Evolutionary conservation across 176 grass and related monocot species (phyloP).

Genomic region (Aegilops umbellulata): DNA sequence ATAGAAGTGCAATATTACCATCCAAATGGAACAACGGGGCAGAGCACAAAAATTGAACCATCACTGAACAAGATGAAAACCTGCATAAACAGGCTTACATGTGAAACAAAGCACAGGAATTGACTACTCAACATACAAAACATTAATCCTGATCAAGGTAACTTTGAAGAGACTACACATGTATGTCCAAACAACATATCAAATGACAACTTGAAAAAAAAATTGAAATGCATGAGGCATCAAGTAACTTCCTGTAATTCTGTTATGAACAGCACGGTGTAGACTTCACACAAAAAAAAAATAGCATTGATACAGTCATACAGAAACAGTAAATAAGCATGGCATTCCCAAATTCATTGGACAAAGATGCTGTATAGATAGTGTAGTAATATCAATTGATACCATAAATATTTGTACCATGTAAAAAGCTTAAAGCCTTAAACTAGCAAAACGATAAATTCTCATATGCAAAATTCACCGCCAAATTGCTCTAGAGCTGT

Average conservation of each 20-base stretch:
- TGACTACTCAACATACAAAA: not conserved
- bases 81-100: conserved; percentile 47
- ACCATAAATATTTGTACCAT: not conserved
- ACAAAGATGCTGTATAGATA: not conserved
- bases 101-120: conserved; percentile 27
- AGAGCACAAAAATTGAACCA: conserved; percentile 86
- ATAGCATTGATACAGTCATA: not conserved
- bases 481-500: conserved; percentile 3
- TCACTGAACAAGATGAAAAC: conserved; percentile 90
- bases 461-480: not conserved
- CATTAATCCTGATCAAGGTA: conserved; percentile 9
- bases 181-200: not conserved
- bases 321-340: not conserved
- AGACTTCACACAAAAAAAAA: not conserved
- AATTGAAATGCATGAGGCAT: conserved; percentile 2
- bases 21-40: conserved; percentile 98
- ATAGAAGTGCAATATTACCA: conserved; percentile 45
- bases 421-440: not conserved
- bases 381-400: not conserved
- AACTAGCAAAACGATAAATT: not conserved
- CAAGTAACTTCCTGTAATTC: not conserved
- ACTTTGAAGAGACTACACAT: not conserved
- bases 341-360: not conserved
- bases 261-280: not conserved
- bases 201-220: conserved; percentile 22